Evolutionary conservation across 192 early-diverging fungal species (phyloP).

Genomic region (Funneliformis geosporum): DNA sequence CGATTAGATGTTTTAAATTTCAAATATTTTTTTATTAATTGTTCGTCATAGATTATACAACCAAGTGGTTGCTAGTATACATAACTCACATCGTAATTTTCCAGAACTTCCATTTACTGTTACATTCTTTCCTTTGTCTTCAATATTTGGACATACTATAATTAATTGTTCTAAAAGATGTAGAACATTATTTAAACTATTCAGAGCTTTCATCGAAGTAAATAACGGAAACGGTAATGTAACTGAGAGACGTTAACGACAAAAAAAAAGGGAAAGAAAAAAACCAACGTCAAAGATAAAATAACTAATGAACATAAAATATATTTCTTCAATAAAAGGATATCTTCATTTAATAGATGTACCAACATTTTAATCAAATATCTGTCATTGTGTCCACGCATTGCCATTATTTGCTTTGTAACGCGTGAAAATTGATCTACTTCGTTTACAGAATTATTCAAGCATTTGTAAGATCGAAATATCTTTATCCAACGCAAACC

Average conservation of each 20-base stretch:
- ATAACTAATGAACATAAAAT: not conserved
- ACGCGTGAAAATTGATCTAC: not conserved
- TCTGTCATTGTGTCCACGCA: not conserved
- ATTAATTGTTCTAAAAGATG: not conserved
- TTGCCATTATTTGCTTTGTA: not conserved
- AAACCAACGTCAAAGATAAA: not conserved
- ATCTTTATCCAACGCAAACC: not conserved
- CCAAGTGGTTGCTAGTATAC: not conserved
- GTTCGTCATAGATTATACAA: not conserved
- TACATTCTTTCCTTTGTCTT: not conserved
- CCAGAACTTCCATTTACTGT: not conserved
- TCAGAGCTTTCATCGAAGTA: not conserved
- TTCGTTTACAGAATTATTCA: not conserved
- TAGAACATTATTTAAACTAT: not conserved
- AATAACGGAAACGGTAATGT: not conserved
- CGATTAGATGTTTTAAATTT: no score
- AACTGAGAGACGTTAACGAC: not conserved
- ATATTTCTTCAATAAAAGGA: not conserved
- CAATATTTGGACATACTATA: not conserved
- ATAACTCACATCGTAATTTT: not conserved
- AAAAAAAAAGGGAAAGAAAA: not conserved
- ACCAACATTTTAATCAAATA: not conserved
- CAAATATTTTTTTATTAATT: no score
- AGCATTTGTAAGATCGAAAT: not conserved
- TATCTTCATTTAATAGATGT: not conserved